Percentiles rank a stretch among this genome's conserved stretches.
Evolutionary conservation across 108 stramenopile genomes (phyloP).

Genomic region (Nitzschia palea): DNA sequence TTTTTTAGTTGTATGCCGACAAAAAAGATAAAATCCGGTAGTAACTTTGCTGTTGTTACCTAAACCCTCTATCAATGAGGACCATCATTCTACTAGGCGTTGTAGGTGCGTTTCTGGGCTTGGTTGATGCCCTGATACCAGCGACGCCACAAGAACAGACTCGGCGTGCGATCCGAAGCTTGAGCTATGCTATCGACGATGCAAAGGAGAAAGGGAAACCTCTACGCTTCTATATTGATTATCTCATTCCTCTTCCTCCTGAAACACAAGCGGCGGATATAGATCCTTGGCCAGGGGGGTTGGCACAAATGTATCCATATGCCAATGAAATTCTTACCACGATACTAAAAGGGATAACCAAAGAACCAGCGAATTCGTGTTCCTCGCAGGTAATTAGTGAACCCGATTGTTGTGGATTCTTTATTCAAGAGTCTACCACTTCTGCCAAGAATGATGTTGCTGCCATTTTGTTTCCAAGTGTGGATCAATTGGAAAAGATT

Average conservation of each 20-base stretch:
- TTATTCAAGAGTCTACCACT: constrained; percentile 54
- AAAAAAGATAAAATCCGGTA: too few species aligned
- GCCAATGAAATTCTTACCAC: constrained; percentile 56
- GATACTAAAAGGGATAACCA: constrained; percentile 50
- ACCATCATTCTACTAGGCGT: too few species aligned
- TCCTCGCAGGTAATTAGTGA: constrained; percentile 56
- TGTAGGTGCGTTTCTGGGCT: background rate
- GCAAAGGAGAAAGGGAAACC: constrained; percentile 9
- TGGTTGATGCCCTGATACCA: constrained; percentile 31
- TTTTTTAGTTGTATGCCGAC: too few species aligned
- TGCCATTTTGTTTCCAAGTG: constrained; percentile 55
- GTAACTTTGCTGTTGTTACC: too few species aligned
- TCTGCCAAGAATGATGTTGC: constrained; percentile 56
- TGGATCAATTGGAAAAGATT: constrained; percentile 57
- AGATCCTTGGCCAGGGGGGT: constrained; percentile 72
- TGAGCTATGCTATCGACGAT: constrained; percentile 31
- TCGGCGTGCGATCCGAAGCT: constrained; percentile 25
- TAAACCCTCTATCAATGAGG: too few species aligned
- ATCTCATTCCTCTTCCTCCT: constrained; percentile 61
- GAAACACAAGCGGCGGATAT: constrained; percentile 64
- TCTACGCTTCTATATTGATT: constrained; percentile 52
- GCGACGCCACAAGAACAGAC: constrained; percentile 45
- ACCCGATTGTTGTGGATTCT: constrained; percentile 64
- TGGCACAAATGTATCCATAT: constrained; percentile 74
- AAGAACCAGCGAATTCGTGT: constrained; percentile 32